These are phyloP conservation scores for Annulohypoxylon nitens DNA, from an alignment of 495 filamentous ascomycete species.

Conservation along the genomic window DNA sequence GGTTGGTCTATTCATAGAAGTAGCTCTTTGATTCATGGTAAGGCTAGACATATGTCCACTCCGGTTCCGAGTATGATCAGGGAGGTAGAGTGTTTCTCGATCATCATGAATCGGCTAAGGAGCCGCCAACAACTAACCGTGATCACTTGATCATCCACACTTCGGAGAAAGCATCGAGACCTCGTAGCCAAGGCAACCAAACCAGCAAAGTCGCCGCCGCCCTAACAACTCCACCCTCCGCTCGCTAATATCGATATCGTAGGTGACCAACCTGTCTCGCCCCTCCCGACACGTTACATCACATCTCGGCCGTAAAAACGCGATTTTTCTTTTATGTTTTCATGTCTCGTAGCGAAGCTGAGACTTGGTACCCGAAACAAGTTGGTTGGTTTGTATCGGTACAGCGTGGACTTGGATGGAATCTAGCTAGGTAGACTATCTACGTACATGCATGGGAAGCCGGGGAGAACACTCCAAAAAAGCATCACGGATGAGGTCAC, in stretches of 20 bases:
- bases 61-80: neutral
- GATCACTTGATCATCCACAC: neutral
- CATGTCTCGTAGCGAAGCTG: neutral
- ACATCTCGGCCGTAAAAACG: neutral
- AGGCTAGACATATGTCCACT: too few relatives aligned
- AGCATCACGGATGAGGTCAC: neutral
- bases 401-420: neutral
- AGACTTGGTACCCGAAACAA: neutral
- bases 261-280: neutral
- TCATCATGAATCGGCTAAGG: too few relatives aligned
- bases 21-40: neutral
- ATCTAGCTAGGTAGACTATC: neutral
- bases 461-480: neutral
- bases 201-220: neutral
- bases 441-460: neutral
- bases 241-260: constrained; percentile 12
- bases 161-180: neutral
- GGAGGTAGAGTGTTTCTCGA: neutral
- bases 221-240: neutral
- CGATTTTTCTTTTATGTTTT: neutral
- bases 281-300: neutral
- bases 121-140: neutral
- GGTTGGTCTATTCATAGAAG: neutral
- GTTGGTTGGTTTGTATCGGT: neutral
- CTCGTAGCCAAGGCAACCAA: neutral